Base-by-base conservation (phyloP, 2,329 filamentous ascomycete species). In the Colletotrichum camelliae region DNA sequence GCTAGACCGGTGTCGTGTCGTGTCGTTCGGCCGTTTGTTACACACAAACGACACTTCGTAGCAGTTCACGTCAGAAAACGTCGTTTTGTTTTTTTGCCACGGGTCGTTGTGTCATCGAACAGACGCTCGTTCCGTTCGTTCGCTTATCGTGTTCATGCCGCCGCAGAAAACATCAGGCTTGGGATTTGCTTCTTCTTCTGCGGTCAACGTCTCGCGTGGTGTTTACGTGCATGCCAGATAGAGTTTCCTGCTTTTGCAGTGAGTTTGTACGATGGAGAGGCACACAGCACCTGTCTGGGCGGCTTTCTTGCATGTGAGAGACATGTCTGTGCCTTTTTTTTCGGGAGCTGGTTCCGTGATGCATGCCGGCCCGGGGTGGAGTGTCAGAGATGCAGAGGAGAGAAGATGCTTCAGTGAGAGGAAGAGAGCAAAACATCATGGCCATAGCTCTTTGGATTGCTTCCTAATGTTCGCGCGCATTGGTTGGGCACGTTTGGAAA, bases 51-150 rank as follows among this genome's bases (percentile, higher is more conserved):
- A 52, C 43, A 52, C 43, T 10, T 52, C 43, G 10, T 52, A 52
- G 10, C 21, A 52, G 43, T 1, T 21, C 43, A 21, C 43, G 43
- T 52, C 55, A 29, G 24, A 52, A 52, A 18, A 27, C 9, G n/a
- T 43, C 3, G 39, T 43, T 43, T n/a, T n/a, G 37, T 6, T n/a
- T n/a, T 43, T 48, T n/a, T 18, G 39, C 18, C 39, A 58, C 5
- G n/a, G 27, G 16, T 58, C 21, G 64, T 67, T 27, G 24, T 73
- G 65, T 74, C 67, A 74, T 74, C 67, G 67, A 71, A 74, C 67
- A 74, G 72, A 74, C 48, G 7, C 48, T 29, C n/a, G 43, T 52
- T 52, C 43, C 43, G 43, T 52, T 2, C 18, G 10, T n/a, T 71
- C 67, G 67, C 60, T 66, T 66, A 71, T 74, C 60, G 68, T 52